Base-by-base conservation (phyloP, 106 monocot species). In the Dioscorea alata region DNA sequence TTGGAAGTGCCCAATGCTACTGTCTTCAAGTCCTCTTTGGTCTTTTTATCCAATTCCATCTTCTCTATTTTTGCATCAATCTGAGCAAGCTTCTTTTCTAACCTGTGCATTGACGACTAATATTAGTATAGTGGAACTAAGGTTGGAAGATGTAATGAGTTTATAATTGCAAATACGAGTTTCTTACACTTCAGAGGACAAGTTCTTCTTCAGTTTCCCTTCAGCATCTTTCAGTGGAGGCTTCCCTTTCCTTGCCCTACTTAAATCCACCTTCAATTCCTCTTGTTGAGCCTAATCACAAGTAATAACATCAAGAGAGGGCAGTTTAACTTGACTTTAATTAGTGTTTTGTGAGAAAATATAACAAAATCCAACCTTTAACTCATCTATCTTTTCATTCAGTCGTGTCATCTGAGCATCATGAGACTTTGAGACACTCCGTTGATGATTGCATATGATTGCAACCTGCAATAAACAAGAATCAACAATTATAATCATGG, bases 1-100 rank as follows among this genome's bases (percentile, higher is more conserved):
- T 87, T 87, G 15, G 86, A 87, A 64, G 86, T 87, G 13, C 82
- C 80, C 64, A 87, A 67, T 35, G 86, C 86, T 23, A 87, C 79
- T 4, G 86, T 83, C 68, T 87, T 87, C 24, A 83, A 71, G 70
- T 83, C 82, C 70, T 87, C 86, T 65, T 83, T 83, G 12, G 67
- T 71, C 48, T 60, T 83, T 71, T 70, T 83, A 19, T 87, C 83
- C 25, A 80, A 52, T 77, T 87, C 86, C 57, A 83, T 83, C 59
- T 83, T 83, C 49, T 83, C 80, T 58, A 87, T 83, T 24, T 83
- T 82, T 4, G 71, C 73, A 33, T 87, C 83, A 20, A 87, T 25
- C 35, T 87, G 82, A 50, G 49, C 21, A 33, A 87, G 59, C 52
- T 80, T 82, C 59, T 83, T 87, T 71, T 68, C 68, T 34, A 73